Percentiles rank a stretch among this genome's conserved stretches.
These are phyloP conservation scores for Dichotomopilus funicola DNA, from an alignment of 2,329 filamentous ascomycete genomes.

Conservation along the genomic window DNA sequence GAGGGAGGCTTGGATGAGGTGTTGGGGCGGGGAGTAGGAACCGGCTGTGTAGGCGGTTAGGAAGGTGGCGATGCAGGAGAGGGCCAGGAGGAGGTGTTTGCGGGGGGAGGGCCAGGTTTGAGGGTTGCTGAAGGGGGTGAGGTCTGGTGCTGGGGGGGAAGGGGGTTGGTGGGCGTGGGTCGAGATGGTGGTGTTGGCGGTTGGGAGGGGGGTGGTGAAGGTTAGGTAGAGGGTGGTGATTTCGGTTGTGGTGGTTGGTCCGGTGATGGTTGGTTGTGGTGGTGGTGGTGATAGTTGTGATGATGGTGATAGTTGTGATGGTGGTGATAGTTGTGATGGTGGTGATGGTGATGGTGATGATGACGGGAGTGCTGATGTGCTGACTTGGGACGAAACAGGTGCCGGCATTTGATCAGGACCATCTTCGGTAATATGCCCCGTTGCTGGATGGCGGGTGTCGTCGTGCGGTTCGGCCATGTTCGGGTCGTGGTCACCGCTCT, in stretches of 20 bases:
- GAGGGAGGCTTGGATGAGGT: slow-evolving; percentile 54
- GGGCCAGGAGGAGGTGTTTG: slow-evolving; percentile 63
- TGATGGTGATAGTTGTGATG: slow-evolving; percentile 3
- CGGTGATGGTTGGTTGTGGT: slow-evolving; percentile 26
- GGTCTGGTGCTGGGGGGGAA: slow-evolving; percentile 36
- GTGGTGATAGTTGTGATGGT: not conserved
- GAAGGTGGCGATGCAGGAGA: slow-evolving; percentile 70
- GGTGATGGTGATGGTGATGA: not conserved
- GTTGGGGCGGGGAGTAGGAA: slow-evolving; percentile 65
- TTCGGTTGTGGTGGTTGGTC: slow-evolving; percentile 27
- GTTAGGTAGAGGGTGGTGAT: slow-evolving; percentile 17
- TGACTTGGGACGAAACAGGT: not conserved
- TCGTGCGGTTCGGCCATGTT: not conserved
- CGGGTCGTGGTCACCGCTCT: not conserved
- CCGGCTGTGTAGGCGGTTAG: slow-evolving; percentile 77
- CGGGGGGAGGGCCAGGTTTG: slow-evolving; percentile 63
- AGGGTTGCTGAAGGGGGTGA: slow-evolving; percentile 62
- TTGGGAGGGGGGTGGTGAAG: not conserved
- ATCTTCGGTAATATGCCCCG: not conserved
- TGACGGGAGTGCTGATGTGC: not conserved
- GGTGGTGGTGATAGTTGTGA: slow-evolving; percentile 16
- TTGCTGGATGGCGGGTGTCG: not conserved
- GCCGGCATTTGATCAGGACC: not conserved
- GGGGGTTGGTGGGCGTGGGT: not conserved
- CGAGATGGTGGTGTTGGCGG: too few species aligned